A percentile compares a stretch with the other conserved stretches of the same genome.
Evolutionary conservation across 192 early-diverging fungal species (phyloP).

Genomic region (Gonapodya sp.): DNA sequence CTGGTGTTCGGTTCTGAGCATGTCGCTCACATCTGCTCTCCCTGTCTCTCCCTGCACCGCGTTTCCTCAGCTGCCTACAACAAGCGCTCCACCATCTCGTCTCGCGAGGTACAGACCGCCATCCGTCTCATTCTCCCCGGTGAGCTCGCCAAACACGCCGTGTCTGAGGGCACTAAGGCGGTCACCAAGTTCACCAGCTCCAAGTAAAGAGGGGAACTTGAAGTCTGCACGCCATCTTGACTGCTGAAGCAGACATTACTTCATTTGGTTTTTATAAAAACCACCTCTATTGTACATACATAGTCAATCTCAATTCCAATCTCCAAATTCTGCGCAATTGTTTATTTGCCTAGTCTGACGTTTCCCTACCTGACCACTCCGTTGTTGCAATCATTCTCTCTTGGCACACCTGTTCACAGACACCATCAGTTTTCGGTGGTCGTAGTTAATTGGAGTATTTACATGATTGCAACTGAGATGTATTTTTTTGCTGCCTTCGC

Average conservation of each 20-base stretch:
- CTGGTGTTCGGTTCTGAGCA: too few relatives aligned
- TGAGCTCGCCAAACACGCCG: conserved; percentile 12
- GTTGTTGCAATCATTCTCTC: too few relatives aligned
- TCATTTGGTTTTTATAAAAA: background rate
- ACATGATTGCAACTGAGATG: too few relatives aligned
- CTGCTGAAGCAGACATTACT: background rate
- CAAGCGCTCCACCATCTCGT: conserved; percentile 92
- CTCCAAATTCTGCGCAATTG: background rate
- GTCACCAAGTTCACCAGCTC: conserved; percentile 13
- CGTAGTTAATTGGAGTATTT: too few relatives aligned
- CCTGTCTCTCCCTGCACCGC: too few relatives aligned
- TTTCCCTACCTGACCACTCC: too few relatives aligned
- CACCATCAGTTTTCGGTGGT: too few relatives aligned
- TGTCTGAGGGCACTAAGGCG: conserved; percentile 12
- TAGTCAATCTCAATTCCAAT: background rate
- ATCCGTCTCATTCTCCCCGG: conserved; percentile 33
- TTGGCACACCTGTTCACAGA: too few relatives aligned
- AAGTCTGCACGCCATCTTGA: background rate
- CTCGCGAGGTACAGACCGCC: conserved; percentile 87
- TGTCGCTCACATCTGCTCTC: too few relatives aligned
- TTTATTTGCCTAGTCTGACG: too few relatives aligned
- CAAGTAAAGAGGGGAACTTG: background rate
- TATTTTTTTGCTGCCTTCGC: background rate
- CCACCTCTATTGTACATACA: background rate
- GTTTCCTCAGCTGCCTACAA: conserved; percentile 45